Evolutionary conservation across 306 rosid genomes (phyloP).

Genomic region (Erythrophleum fordii): DNA sequence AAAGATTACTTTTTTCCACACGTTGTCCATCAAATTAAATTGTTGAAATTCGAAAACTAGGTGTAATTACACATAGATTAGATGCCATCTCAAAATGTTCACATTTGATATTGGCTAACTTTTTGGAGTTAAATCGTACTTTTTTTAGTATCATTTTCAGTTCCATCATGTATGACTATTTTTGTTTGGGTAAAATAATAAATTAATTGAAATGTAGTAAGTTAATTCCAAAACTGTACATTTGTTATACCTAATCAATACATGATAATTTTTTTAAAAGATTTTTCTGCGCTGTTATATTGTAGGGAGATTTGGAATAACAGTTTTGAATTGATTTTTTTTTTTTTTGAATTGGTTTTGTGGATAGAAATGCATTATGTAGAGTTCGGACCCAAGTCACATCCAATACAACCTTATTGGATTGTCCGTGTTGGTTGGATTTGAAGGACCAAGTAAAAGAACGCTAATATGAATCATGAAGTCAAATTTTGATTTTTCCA

Average conservation of each 20-base stretch:
- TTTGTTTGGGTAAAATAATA: neutral
- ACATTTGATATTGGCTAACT: neutral
- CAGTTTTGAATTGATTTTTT: neutral
- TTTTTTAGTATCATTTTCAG: neutral
- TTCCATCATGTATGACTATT: neutral
- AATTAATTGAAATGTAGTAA: neutral
- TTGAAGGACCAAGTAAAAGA: slow-evolving; percentile 12
- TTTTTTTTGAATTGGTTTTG: neutral
- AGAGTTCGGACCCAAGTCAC: slow-evolving; percentile 35
- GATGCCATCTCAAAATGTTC: neutral
- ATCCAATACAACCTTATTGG: slow-evolving; percentile 36
- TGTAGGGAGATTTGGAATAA: neutral
- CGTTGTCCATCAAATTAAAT: neutral
- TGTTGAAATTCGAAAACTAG: neutral
- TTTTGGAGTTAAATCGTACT: neutral
- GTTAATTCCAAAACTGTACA: too few relatives aligned
- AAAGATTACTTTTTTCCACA: neutral
- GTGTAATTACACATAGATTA: neutral
- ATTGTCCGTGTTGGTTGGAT: slow-evolving; percentile 35
- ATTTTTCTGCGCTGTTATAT: neutral
- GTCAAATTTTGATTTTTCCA: slow-evolving; percentile 29
- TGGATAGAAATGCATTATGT: neutral
- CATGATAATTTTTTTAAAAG: too few relatives aligned
- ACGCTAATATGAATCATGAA: slow-evolving; percentile 9
- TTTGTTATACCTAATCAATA: neutral